Evolutionary conservation across 2,329 filamentous ascomycete species (phyloP), one percentile per base, ranked within the genome.

Genomic region (Ophiostoma piceae): DNA sequence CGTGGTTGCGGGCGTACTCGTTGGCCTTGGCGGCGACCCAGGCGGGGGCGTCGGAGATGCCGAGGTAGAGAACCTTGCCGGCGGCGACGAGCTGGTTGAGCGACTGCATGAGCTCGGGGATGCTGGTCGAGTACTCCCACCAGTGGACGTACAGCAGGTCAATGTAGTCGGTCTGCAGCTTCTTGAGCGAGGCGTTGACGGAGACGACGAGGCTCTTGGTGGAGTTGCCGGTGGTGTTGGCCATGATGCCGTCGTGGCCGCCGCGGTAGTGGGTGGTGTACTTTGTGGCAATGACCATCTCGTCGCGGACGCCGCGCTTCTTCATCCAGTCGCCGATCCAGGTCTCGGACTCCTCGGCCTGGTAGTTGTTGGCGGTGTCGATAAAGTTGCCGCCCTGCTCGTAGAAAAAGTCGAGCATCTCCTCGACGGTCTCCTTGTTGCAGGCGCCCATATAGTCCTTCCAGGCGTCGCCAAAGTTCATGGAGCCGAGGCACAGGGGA

Each of bases 271-370:
- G 84, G 32, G 84, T 88, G 0, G 86, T 87, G 76, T 83, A 90
- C 76, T 92, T 92, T 70, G 89, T 91, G 0, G 89, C 88, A 69
- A 92, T 81, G 19, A 92, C 88, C 78, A 92, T 85, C 76, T 90
- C 81, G 73, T 91, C 88, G 32, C 90, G 84, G 71, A 85, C 85
- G n/a, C 83, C 82, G 11, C 87, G 84, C 72, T 83, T 83, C 74
- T 83, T 81, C 86, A 90, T 89, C 88, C 89, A 92, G 74, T 90
- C 87, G 47, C 90, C 90, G 70, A 92, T 80, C 85, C 88, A 89
- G 68, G 75, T 77, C 77, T 92, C 89, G 0, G 85, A 86, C 76
- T 90, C 83, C 71, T 81, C 81, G 71, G 70, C 6, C 74, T 90
- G 88, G 78, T 92, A 92, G 77, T 88, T 88, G 79, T 87, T 90